phyloP scores from a whole-genome alignment of 371 early-diverging fungal genomes.

The Capillidium heterosporum region DNA sequence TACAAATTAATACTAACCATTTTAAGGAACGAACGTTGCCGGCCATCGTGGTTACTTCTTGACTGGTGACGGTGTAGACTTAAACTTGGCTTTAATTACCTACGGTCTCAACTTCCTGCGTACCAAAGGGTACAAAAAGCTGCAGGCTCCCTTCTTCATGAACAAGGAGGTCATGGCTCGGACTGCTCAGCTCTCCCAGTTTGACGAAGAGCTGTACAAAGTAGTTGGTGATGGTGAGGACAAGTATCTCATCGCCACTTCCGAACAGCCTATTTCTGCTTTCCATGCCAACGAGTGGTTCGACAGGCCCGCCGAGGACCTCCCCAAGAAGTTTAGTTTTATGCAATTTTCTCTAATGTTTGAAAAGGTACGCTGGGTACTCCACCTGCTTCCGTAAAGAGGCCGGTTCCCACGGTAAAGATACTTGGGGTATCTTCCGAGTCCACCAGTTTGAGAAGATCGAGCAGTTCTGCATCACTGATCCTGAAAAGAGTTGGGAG shows the following conservation, averaged over 20 bases:
- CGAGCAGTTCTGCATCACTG: constrained; percentile 96
- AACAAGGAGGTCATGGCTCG: constrained; percentile 93
- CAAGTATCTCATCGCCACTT: constrained; percentile 96
- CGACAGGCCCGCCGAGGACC: constrained; percentile 69
- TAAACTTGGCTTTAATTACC: constrained; percentile 90
- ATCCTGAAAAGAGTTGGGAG: constrained; percentile 94
- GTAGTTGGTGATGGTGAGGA: constrained; percentile 79
- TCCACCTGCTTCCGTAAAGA: constrained; percentile 99
- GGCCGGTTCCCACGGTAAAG: constrained; percentile 98
- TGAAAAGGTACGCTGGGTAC: constrained; percentile 72
- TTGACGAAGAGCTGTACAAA: constrained; percentile 99
- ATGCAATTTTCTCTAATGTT: constrained; percentile 4
- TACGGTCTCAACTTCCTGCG: constrained; percentile 95
- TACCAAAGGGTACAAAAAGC: constrained; percentile 74
- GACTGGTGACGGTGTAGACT: constrained; percentile 85
- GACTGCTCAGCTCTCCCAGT: constrained; percentile 97
- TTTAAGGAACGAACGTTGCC: constrained; percentile 73
- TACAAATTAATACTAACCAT: constrained; percentile 5
- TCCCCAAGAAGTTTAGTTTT: constrained; percentile 63
- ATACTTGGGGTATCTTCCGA: constrained; percentile 99
- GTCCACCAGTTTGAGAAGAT: constrained; percentile 99
- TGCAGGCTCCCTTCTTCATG: constrained; percentile 99
- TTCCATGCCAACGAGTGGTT: constrained; percentile 96
- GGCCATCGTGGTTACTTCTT: constrained; percentile 99
- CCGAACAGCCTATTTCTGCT: constrained; percentile 98